Conservation (phyloP, 2,329 filamentous ascomycete genomes). For the Calonectria crousiana region DNA sequence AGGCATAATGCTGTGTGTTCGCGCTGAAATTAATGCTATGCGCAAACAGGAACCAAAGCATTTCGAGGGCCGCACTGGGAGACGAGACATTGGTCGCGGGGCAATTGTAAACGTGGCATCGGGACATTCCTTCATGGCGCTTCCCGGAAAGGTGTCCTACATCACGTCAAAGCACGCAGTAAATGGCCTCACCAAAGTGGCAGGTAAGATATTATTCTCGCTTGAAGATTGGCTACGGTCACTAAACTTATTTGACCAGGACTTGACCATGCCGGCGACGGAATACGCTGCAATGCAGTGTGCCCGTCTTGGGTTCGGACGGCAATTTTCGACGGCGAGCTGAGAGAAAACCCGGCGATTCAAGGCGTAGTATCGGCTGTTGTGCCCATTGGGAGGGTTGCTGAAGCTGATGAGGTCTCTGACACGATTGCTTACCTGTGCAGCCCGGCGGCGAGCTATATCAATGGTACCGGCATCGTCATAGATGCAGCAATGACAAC, state of each 20-base stretch:
- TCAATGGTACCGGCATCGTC: not conserved
- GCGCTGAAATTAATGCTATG: not conserved
- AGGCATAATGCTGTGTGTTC: not conserved
- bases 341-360: not conserved
- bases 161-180: not conserved
- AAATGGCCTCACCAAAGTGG: not conserved
- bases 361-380: not conserved
- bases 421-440: constrained; percentile 9
- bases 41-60: not conserved
- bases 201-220: not conserved
- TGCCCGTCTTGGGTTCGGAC: not conserved
- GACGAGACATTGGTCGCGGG: not conserved
- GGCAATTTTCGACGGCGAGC: not conserved
- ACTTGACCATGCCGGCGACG: not conserved
- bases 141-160: not conserved
- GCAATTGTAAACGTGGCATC: not conserved
- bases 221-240: not conserved
- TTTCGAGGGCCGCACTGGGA: not conserved
- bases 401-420: constrained; percentile 5
- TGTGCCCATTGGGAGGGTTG: not conserved
- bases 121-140: not conserved
- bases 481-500: not conserved
- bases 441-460: constrained; percentile 6
- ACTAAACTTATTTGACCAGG: not conserved
- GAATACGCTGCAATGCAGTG: not conserved